These are phyloP conservation scores for Saksenaea oblongispora DNA, from an alignment of 371 early-diverging fungal species.

Conservation along the genomic window DNA sequence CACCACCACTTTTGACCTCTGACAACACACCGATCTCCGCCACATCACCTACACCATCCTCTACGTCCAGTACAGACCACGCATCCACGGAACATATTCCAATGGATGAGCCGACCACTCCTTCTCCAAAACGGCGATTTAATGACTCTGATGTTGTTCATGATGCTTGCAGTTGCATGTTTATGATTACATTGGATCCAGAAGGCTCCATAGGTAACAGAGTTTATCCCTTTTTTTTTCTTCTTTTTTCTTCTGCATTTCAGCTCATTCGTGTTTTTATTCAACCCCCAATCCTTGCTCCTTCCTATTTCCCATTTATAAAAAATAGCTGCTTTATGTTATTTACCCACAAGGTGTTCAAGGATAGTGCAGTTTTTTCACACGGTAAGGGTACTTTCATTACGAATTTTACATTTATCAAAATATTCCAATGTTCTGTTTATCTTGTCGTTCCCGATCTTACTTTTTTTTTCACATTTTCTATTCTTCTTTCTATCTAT, in stretches of 20 bases:
- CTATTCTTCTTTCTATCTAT: too few relatives aligned
- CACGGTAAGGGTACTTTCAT: too few relatives aligned
- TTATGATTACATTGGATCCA: constrained; percentile 19
- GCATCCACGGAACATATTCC: not conserved
- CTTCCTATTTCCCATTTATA: too few relatives aligned
- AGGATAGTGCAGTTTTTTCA: too few relatives aligned
- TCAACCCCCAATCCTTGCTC: not conserved
- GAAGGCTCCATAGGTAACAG: constrained; percentile 24
- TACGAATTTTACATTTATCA: too few relatives aligned
- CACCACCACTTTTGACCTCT: constrained; percentile 12
- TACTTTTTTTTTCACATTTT: too few relatives aligned
- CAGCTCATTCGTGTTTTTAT: not conserved
- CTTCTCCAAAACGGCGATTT: constrained; percentile 1
- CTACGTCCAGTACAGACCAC: not conserved
- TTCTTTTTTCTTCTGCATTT: not conserved
- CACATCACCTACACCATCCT: constrained; percentile 3
- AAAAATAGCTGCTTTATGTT: too few relatives aligned
- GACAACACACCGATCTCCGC: not conserved
- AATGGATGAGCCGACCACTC: not conserved
- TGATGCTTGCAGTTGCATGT: constrained; percentile 18
- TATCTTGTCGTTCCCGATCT: too few relatives aligned
- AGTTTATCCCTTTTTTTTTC: not conserved
- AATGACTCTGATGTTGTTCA: constrained; percentile 17
- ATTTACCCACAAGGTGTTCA: too few relatives aligned
- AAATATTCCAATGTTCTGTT: too few relatives aligned